Evolutionary conservation across 2,329 filamentous ascomycete species (phyloP), one percentile per base, ranked within the genome.

Genomic region (Claviceps humidiphila): DNA sequence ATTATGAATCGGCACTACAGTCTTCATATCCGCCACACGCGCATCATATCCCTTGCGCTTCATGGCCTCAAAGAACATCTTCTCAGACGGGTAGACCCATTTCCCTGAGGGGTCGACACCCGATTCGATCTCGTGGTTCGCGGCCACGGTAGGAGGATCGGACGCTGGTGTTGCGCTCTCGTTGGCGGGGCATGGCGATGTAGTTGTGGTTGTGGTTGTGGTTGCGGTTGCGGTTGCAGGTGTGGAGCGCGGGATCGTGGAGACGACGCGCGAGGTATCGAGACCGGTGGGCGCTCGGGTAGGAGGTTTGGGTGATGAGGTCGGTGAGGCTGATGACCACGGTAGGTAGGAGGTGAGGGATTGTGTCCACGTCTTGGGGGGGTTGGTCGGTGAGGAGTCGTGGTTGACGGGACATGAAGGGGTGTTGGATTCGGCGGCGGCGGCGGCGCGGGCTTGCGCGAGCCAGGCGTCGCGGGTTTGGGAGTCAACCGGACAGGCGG

Each of bases 11-110:
- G 89, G 93, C 51, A 97, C 90, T 38, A 97, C 90, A 38, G 87
- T 87, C 62, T 80, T 84, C 84, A 96, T 96, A 68, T 95, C 89
- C 5, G 76, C 73, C 0, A 79, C 80, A 14, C 75, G 72, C 34
- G 79, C 83, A 55, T 82, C 80, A 71, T 89, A 84, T 44, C 84
- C 85, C 69, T 98, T 98, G 64, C 91, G 84, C 73, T 85, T 82
- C 82, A 98, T 91, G 45, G 93, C 93, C 47, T 95, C 87, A 71
- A 97, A 97, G 75, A 98, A 98, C 82, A 96, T 95, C 64, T 87
- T 85, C 67, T 97, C 91, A 0, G 87, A 93, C 0, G 93, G 93
- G 68, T 98, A 98, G 55, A 98, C 84, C 93, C 93, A 98, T 67
- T 96, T 95, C 0, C 91, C 91, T 0, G 80, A 80, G 40, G 71